These are phyloP conservation scores for Diospyros lotus DNA, from an alignment of 148 eudicot species.

Conservation along the genomic window DNA sequence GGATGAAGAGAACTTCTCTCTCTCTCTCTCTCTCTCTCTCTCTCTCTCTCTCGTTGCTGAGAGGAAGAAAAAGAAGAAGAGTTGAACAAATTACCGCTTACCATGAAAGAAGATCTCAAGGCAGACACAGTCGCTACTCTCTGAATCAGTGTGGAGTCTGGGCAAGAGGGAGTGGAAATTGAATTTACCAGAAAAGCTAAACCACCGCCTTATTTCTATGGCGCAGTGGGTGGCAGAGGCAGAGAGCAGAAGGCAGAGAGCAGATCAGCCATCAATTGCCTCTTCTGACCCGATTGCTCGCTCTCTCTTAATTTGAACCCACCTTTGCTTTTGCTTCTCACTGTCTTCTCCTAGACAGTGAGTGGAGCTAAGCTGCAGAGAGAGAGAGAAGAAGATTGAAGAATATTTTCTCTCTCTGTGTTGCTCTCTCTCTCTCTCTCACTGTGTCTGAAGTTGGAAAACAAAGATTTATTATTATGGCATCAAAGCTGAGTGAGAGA, in stretches of 20 bases:
- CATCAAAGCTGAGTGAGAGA: not conserved
- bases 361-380: not conserved
- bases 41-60: not conserved
- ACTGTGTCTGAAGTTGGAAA: no score
- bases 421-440: not conserved
- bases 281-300: not conserved
- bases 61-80: no score
- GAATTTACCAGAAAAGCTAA: slow-evolving; percentile 25
- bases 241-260: slow-evolving; percentile 1
- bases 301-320: not conserved
- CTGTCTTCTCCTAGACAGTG: not conserved
- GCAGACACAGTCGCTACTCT: no score
- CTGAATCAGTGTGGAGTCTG: no score
- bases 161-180: not conserved
- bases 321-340: not conserved
- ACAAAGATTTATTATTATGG: no score
- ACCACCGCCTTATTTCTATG: slow-evolving; percentile 29
- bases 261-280: slow-evolving; percentile 12
- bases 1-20: not conserved
- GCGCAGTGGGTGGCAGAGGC: slow-evolving; percentile 5
- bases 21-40: not conserved
- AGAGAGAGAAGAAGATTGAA: not conserved
- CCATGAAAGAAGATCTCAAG: no score
- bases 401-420: not conserved
- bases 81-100: no score